phyloP scores from a whole-genome alignment of 495 filamentous ascomycete species.

The Aspergillus asperescens region DNA sequence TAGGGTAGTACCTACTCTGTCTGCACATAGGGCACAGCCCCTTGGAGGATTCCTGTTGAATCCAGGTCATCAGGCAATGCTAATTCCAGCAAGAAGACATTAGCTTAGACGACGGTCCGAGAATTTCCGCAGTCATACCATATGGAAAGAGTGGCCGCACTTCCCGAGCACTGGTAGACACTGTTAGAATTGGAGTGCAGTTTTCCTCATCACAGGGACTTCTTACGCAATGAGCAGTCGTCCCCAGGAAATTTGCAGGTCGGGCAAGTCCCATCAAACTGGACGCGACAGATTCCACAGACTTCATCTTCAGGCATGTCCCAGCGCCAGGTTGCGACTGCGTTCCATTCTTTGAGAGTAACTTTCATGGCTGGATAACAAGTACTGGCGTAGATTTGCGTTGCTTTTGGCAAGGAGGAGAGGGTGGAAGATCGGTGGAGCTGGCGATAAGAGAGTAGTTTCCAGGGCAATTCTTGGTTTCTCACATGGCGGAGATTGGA shows the following conservation, averaged over 20 bases:
- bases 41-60: conserved; percentile 87
- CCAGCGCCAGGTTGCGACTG: conserved; percentile 94
- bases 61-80: conserved; percentile 96
- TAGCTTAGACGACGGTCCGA: conserved; percentile 10
- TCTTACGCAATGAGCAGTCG: conserved; percentile 82
- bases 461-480: conserved; percentile 10
- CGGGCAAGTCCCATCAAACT: conserved; percentile 96
- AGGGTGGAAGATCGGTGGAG: conserved; percentile 17
- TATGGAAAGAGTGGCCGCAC: conserved; percentile 96
- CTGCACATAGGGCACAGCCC: conserved; percentile 97
- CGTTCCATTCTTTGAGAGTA: conserved; percentile 85
- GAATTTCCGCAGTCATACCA: conserved; percentile 53
- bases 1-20: conserved; percentile 60
- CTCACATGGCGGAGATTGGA: conserved; percentile 27
- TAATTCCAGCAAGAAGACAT: conserved; percentile 31
- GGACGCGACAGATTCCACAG: conserved; percentile 96
- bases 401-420: background rate
- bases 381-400: conserved; percentile 2
- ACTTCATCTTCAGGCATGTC: conserved; percentile 97
- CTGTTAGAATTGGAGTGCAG: background rate
- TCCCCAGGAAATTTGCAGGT: conserved; percentile 98
- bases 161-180: conserved; percentile 71
- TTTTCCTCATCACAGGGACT: background rate
- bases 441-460: conserved; percentile 8
- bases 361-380: conserved; percentile 69